These are phyloP conservation scores for Pigoraptor vietnamica DNA, from an alignment of 78 protist genomes.

Conservation along the genomic window DNA sequence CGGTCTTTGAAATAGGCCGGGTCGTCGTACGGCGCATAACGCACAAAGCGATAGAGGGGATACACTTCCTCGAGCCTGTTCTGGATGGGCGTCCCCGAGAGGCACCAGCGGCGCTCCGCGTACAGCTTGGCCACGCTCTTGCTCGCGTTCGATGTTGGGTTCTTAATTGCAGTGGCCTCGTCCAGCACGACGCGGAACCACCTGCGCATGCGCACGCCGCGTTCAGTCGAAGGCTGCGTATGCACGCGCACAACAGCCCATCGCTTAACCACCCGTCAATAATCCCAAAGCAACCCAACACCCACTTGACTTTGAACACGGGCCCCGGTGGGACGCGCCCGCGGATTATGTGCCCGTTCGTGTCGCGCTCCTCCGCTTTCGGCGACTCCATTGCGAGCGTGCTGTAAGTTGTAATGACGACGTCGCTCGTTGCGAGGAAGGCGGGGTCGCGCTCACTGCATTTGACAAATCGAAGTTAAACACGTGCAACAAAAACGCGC, in stretches of 20 bases:
- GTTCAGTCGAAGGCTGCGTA: too few relatives aligned
- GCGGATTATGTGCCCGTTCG: not conserved
- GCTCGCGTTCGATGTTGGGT: not conserved
- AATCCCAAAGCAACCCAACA: not conserved
- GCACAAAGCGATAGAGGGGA: constrained; percentile 31
- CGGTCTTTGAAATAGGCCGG: not conserved
- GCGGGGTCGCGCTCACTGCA: not conserved
- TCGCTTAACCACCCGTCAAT: too few relatives aligned
- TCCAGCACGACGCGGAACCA: constrained; percentile 11
- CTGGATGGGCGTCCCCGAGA: constrained; percentile 75
- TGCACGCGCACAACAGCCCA: too few relatives aligned
- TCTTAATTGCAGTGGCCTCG: not conserved
- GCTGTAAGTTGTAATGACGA: not conserved
- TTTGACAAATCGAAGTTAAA: not conserved
- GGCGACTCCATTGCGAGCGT: not conserved
- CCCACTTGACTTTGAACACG: not conserved
- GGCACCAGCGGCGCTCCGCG: constrained; percentile 47
- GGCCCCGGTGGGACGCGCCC: not conserved
- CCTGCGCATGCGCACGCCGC: too few relatives aligned
- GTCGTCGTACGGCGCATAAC: constrained; percentile 2
- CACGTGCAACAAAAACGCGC: not conserved
- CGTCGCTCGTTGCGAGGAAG: not conserved
- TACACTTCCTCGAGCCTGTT: constrained; percentile 61
- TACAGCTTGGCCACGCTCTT: not conserved
- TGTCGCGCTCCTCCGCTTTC: not conserved